These are phyloP conservation scores for Cyberlindnera meyerae DNA, from an alignment of 805 yeast species.

Conservation along the genomic window DNA sequence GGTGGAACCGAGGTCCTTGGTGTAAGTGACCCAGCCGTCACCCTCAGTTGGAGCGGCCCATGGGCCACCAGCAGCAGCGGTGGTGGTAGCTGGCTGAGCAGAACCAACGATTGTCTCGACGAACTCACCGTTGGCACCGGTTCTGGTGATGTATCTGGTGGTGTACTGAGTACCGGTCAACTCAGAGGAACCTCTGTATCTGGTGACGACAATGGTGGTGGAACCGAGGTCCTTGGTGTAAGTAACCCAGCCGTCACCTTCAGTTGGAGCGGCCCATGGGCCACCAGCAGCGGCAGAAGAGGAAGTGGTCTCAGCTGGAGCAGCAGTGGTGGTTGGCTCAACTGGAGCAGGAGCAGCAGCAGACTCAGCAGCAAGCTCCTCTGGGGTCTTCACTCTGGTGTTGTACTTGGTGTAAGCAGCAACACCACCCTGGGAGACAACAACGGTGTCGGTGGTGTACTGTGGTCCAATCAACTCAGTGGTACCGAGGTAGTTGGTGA, in stretches of 20 bases:
- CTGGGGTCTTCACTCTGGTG: background rate
- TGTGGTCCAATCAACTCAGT: constrained; percentile 1
- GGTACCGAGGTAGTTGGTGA: constrained; percentile 4
- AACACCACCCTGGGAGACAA: background rate
- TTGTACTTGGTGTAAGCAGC: constrained; percentile 1
- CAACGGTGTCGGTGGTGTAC: constrained; percentile 1
- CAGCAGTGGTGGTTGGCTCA: constrained; percentile 1
- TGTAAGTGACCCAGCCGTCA: constrained; percentile 2
- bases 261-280: too few species aligned
- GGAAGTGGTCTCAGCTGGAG: background rate
- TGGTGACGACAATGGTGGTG: constrained; percentile 2
- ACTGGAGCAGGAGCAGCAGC: background rate
- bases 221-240: constrained; percentile 4
- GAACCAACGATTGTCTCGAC: constrained; percentile 1
- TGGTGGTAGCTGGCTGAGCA: background rate
- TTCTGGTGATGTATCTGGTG: background rate
- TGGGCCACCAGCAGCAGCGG: too few species aligned
- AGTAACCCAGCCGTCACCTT: constrained; percentile 3
- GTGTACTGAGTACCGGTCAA: constrained; percentile 1
- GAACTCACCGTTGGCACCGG: background rate
- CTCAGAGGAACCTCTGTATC: constrained; percentile 1
- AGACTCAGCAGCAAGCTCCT: background rate
- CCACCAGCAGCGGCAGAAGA: too few species aligned
- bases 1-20: constrained; percentile 2
- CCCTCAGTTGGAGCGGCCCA: too few species aligned